A percentile compares a stretch with the other conserved stretches of the same genome.
phyloP scores from a whole-genome alignment of 2,329 filamentous ascomycete species.

The Colletotrichum viniferum region DNA sequence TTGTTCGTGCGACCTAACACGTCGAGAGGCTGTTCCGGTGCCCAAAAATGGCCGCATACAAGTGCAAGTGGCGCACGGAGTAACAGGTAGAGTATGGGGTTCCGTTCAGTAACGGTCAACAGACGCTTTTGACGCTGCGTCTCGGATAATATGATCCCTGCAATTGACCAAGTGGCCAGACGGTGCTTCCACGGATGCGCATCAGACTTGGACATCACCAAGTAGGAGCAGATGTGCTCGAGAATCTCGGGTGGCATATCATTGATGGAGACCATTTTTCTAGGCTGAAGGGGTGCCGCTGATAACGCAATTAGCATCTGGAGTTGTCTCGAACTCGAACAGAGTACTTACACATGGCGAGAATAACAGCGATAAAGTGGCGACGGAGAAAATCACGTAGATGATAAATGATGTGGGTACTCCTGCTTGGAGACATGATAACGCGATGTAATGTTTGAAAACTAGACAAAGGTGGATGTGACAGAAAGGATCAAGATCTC shows the following conservation, averaged over 20 bases:
- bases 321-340: accelerated
- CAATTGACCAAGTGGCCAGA: accelerated
- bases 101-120: background rate
- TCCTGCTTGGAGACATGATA: accelerated
- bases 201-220: accelerated
- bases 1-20: background rate
- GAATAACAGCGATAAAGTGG: background rate
- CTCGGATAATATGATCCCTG: accelerated
- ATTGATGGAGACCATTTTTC: background rate
- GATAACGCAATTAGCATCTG: background rate
- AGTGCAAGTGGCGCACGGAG: background rate
- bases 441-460: background rate
- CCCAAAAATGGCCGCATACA: background rate
- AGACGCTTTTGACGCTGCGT: background rate
- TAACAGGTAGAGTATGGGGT: background rate
- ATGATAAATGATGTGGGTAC: accelerated
- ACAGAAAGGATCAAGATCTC: background rate
- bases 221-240: background rate
- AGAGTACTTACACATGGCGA: background rate
- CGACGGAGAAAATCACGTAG: accelerated
- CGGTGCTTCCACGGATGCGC: background rate
- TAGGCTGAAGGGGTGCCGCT: accelerated
- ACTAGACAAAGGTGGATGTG: background rate
- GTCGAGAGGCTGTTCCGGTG: background rate
- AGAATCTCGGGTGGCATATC: background rate